Percentiles rank a stretch among this genome's conserved stretches.
Conservation (phyloP, 169 alveolate species). For the Eimeria falciformis region DNA sequence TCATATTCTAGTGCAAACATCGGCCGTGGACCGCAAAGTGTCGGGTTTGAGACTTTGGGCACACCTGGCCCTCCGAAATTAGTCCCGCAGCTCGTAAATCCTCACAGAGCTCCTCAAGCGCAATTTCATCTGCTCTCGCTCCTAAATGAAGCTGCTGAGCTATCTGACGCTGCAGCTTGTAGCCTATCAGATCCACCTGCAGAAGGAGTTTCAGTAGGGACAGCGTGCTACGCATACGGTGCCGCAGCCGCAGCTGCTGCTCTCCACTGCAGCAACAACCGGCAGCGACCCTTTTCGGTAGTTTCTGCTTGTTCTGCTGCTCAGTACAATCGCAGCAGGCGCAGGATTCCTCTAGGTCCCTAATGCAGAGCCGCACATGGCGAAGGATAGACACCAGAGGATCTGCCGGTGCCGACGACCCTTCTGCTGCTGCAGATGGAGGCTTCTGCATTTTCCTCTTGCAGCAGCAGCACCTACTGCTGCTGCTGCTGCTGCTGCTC, state of each 20-base stretch:
- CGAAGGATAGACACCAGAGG: not conserved
- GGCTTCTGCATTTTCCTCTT: not conserved
- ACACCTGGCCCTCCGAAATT: constrained; percentile 24
- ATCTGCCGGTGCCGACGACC: not conserved
- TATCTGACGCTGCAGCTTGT: constrained; percentile 10
- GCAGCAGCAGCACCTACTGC: not conserved
- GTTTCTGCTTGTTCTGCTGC: not conserved
- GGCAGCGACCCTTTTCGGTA: not conserved
- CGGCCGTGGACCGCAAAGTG: not conserved
- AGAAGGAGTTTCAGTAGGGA: not conserved
- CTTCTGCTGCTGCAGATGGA: not conserved
- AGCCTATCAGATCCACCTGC: constrained; percentile 1
- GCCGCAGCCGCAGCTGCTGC: constrained; percentile 10
- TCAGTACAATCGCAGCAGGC: constrained; percentile 29
- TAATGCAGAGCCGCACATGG: not conserved
- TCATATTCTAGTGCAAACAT: not conserved
- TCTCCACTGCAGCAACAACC: constrained; percentile 12
- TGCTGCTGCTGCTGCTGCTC: constrained; percentile 24
- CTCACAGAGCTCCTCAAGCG: not conserved
- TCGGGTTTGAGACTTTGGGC: not conserved
- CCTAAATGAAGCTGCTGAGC: not conserved
- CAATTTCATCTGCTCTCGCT: not conserved
- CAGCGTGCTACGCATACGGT: constrained; percentile 2
- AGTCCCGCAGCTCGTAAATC: not conserved
- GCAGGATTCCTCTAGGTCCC: not conserved